Percentiles rank a stretch among this genome's conserved stretches.
phyloP scores from a whole-genome alignment of 2,329 filamentous ascomycete species.

The Cladorrhinum sp. region DNA sequence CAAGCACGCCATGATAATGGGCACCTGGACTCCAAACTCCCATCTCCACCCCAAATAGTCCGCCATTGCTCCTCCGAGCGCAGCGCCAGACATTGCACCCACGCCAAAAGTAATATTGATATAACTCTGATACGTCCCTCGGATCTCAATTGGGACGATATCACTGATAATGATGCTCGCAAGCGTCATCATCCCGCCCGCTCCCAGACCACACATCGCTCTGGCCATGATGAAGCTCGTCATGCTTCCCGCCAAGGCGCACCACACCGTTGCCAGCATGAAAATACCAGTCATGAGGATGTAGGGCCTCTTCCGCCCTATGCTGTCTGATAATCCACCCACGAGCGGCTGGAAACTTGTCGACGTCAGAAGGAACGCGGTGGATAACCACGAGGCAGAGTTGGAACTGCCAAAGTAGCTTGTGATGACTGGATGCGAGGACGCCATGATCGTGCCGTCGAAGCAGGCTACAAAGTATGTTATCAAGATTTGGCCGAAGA shows the following conservation, averaged over 20 bases:
- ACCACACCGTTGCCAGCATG: slow-evolving; percentile 63
- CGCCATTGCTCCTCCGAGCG: slow-evolving; percentile 66
- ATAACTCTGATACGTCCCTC: slow-evolving; percentile 71
- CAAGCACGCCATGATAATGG: slow-evolving; percentile 47
- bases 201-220: slow-evolving; percentile 69
- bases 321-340: slow-evolving; percentile 69
- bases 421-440: slow-evolving; percentile 73
- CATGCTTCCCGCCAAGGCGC: slow-evolving; percentile 64
- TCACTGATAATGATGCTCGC: slow-evolving; percentile 70
- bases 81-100: slow-evolving; percentile 56
- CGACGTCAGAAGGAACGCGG: slow-evolving; percentile 72
- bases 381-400: slow-evolving; percentile 78
- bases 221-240: slow-evolving; percentile 67
- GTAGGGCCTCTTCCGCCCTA: slow-evolving; percentile 67
- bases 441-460: slow-evolving; percentile 78
- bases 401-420: slow-evolving; percentile 77
- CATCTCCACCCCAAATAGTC: slow-evolving; percentile 71
- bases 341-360: slow-evolving; percentile 74
- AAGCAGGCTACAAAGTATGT: slow-evolving; percentile 62
- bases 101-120: slow-evolving; percentile 63
- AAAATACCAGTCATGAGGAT: slow-evolving; percentile 63
- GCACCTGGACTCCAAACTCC: slow-evolving; percentile 64
- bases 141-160: slow-evolving; percentile 65
- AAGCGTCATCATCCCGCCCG: slow-evolving; percentile 67
- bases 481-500: slow-evolving; percentile 58